phyloP scores from a whole-genome alignment of 2,329 filamentous ascomycete species.

The Colletotrichum orchidophilum region DNA sequence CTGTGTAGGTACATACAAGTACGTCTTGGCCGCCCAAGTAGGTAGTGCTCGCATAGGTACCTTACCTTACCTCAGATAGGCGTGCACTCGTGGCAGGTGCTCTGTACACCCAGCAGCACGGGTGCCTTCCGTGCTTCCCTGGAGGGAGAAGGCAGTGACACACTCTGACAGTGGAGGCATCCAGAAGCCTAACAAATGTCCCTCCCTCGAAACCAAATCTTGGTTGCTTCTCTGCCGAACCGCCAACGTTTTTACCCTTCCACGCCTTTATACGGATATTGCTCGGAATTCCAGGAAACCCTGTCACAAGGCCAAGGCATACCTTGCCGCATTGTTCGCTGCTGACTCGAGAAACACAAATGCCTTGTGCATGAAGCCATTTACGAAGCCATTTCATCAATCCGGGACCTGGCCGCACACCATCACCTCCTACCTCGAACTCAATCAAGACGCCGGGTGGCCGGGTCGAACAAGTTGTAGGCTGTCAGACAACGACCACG shows the following conservation, averaged over 20 bases:
- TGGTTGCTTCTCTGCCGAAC: neutral
- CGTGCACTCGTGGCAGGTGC: too few relatives aligned
- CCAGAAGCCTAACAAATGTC: neutral
- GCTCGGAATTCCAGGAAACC: slow-evolving; percentile 7
- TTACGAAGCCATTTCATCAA: neutral
- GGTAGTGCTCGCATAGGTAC: too few relatives aligned
- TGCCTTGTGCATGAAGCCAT: neutral
- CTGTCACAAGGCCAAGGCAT: slow-evolving; percentile 12
- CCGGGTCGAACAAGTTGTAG: too few relatives aligned
- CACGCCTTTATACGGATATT: too few relatives aligned
- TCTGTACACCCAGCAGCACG: too few relatives aligned
- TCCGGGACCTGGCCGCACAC: neutral
- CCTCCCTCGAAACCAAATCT: neutral
- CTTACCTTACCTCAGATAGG: too few relatives aligned
- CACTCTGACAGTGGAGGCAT: neutral
- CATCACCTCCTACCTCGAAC: neutral
- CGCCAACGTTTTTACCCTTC: neutral
- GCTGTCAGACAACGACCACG: too few relatives aligned
- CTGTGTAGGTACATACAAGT: too few relatives aligned
- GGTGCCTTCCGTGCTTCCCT: neutral
- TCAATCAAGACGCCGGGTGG: neutral
- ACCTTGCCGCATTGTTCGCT: neutral
- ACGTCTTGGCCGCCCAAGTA: too few relatives aligned
- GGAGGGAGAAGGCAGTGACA: neutral
- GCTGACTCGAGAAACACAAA: neutral